Base-by-base conservation (phyloP, 768 basidiomycete genomes). In the Amanita rimosa region DNA sequence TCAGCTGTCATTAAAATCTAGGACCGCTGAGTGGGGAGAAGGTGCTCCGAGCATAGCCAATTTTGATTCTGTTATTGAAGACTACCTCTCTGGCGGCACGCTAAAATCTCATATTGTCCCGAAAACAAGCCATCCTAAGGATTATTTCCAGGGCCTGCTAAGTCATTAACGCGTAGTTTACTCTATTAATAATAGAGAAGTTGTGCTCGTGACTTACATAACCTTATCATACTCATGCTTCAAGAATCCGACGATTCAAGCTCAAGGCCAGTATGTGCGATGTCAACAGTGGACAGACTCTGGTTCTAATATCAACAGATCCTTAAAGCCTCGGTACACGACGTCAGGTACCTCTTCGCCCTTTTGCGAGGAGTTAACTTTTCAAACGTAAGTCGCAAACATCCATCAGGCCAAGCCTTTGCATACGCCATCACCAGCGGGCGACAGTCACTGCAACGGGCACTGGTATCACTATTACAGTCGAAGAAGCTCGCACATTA, bases 281-380 rank as follows among this genome's bases (percentile, higher is more conserved):
- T 31, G 37, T 26, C 26, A 22, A 24, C 7, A 19, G 21, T 35
- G 4, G 44, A 39, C 39, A 7, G 16, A 1, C 33, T 14, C n/a
- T 29, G 21, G 24, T 24, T 37, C 21, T 34, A 43, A 40, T 39
- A 22, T 26, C 31, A 17, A n/a, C 22, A 73, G 73, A 74, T 88
- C n/a, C 67, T 90, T 37, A 75, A 72, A 46, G 81, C 83, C 4
- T 84, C 83, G 36, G 74, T 85, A 0, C 76, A 83, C 55, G 92
- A 95, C 65, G 80, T 96, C 42, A 77, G 89, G 46, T 84, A 86
- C 57, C 80, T 96, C 48, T 71, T 83, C 7, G 70, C 81, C 14
- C 70, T 96, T 16, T 69, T 97, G 21, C 79, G 87, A 53, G 88
- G 90, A 6, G 81, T 96, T 44, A 84, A 78, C 57, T 85, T 96